Percentiles rank a stretch among this genome's conserved stretches.
Evolutionary conservation across 2,329 filamentous ascomycete genomes (phyloP).

Genomic region (Epichloe sp.): DNA sequence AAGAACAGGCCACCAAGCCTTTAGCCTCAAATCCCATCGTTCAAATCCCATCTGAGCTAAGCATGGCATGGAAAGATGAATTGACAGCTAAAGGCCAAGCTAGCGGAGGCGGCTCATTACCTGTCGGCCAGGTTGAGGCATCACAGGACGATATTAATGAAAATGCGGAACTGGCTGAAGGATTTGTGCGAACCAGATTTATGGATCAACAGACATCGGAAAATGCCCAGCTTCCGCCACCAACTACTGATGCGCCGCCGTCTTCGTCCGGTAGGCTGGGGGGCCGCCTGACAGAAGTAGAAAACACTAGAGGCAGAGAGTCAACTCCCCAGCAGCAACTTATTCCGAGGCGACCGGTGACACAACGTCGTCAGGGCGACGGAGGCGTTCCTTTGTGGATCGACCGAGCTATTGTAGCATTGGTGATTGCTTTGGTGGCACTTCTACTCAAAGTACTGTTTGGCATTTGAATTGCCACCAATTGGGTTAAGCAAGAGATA

Average conservation of each 20-base stretch:
- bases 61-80: constrained; percentile 62
- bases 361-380: constrained; percentile 8
- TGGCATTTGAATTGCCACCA: constrained; percentile 3
- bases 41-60: constrained; percentile 40
- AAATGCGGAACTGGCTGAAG: constrained; percentile 38
- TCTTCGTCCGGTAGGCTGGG: background rate
- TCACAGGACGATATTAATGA: constrained; percentile 22
- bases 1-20: constrained; percentile 36
- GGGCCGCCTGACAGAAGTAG: background rate
- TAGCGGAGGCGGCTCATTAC: background rate
- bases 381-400: constrained; percentile 59
- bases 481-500: no score
- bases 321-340: background rate
- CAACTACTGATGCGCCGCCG: background rate
- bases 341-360: constrained; percentile 7
- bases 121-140: background rate
- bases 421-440: constrained; percentile 56
- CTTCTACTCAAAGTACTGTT: constrained; percentile 50
- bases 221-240: background rate
- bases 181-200: constrained; percentile 40
- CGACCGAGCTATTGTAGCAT: constrained; percentile 63
- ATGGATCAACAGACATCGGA: background rate
- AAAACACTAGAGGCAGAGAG: background rate
- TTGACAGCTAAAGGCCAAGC: constrained; percentile 30
- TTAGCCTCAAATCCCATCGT: constrained; percentile 27